Conservation (phyloP, 352 stramenopile genomes). For the Globisporangium lucens region DNA sequence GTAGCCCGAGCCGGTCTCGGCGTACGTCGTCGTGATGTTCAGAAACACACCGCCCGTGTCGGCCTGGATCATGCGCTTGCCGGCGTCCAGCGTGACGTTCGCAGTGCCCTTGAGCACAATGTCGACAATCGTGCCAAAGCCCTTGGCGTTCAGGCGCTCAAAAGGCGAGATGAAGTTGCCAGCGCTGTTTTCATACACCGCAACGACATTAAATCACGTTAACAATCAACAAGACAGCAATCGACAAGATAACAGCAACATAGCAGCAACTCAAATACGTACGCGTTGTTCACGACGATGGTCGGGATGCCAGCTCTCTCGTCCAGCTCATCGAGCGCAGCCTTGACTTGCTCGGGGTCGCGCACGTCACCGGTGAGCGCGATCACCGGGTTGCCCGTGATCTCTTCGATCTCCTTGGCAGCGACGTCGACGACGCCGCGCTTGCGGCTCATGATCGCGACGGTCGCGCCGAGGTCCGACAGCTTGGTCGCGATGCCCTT, state of each 20-base stretch:
- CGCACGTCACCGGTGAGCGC: slow-evolving; percentile 86
- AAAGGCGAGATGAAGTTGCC: slow-evolving; percentile 95
- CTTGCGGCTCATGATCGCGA: slow-evolving; percentile 95
- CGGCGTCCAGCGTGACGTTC: slow-evolving; percentile 80
- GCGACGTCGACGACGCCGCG: slow-evolving; percentile 86
- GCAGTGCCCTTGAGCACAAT: slow-evolving; percentile 91
- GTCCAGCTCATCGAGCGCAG: slow-evolving; percentile 78
- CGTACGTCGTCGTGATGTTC: slow-evolving; percentile 96
- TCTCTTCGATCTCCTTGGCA: slow-evolving; percentile 69
- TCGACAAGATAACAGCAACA: slow-evolving; percentile 26
- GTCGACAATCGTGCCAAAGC: slow-evolving; percentile 96
- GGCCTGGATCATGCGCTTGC: slow-evolving; percentile 77
- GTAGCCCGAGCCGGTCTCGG: slow-evolving; percentile 92
- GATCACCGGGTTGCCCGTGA: slow-evolving; percentile 62
- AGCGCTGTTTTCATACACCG: slow-evolving; percentile 44
- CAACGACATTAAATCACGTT: slow-evolving; percentile 30
- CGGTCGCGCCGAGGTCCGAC: slow-evolving; percentile 89
- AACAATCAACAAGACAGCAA: slow-evolving; percentile 13
- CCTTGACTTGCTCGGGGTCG: slow-evolving; percentile 83
- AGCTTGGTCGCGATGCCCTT: slow-evolving; percentile 93
- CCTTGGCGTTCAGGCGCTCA: slow-evolving; percentile 90
- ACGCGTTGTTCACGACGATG: slow-evolving; percentile 80
- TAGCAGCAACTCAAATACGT: slow-evolving; percentile 35
- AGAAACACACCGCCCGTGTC: slow-evolving; percentile 88
- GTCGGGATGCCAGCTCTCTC: slow-evolving; percentile 59